These are phyloP conservation scores for Pecoramyces ruminantium DNA, from an alignment of 192 early-diverging fungal species.

Conservation along the genomic window DNA sequence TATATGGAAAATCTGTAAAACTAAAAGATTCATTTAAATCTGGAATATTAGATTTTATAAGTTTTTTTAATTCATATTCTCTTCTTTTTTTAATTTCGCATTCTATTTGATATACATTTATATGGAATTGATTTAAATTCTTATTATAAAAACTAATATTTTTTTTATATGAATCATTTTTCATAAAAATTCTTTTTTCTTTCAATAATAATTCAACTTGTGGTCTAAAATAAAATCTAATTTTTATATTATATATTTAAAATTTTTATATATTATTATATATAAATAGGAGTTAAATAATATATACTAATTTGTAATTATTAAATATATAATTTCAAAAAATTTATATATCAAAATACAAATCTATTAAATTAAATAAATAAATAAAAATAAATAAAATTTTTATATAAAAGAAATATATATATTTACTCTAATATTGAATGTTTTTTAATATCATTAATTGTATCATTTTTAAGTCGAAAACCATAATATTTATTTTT, in stretches of 20 bases:
- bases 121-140: not conserved
- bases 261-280: too few species aligned
- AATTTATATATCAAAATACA: too few species aligned
- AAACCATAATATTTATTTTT: not conserved
- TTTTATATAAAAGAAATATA: too few species aligned
- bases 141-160: not conserved
- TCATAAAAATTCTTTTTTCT: not conserved
- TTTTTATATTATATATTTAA: too few species aligned
- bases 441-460: not conserved
- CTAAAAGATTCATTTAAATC: not conserved
- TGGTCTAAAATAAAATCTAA: not conserved
- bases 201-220: not conserved
- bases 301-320: too few species aligned
- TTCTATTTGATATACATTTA: not conserved
- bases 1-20: not conserved
- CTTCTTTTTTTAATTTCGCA: not conserved
- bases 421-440: not conserved
- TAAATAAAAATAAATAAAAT: too few species aligned
- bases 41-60: not conserved
- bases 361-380: too few species aligned
- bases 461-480: not conserved
- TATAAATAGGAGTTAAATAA: too few species aligned
- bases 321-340: too few species aligned
- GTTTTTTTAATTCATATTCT: not conserved
- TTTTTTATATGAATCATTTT: not conserved